phyloP scores from a whole-genome alignment of 345 rosid species.

The Kandelia obovata region DNA sequence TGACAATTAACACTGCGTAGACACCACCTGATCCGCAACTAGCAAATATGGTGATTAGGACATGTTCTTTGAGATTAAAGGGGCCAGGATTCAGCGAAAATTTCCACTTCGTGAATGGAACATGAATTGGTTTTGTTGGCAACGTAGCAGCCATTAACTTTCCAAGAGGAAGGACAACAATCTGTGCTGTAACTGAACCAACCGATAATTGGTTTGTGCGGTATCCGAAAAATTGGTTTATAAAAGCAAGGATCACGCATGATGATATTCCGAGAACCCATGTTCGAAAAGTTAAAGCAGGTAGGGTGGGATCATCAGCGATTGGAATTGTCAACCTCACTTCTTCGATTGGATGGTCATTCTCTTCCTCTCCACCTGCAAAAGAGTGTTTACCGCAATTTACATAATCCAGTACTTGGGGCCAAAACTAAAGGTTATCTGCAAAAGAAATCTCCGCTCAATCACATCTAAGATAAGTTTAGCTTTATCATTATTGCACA shows the following conservation, averaged over 20 bases:
- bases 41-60: constrained; percentile 42
- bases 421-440: no score
- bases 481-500: no score
- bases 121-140: constrained; percentile 11
- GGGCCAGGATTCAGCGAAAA: constrained; percentile 59
- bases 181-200: constrained; percentile 35
- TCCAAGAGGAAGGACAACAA: constrained; percentile 41
- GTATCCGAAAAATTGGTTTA: constrained; percentile 39
- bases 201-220: constrained; percentile 33
- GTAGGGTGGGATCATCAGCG: constrained; percentile 35
- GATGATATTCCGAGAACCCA: constrained; percentile 43
- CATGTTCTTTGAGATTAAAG: constrained; percentile 47
- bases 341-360: constrained; percentile 37
- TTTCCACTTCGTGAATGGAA: constrained; percentile 42
- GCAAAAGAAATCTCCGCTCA: no score
- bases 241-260: constrained; percentile 32
- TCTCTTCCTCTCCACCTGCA: constrained; percentile 17
- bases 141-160: constrained; percentile 41
- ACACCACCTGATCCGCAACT: constrained; percentile 28
- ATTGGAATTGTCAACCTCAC: constrained; percentile 40
- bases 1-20: constrained; percentile 26
- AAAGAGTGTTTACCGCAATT: neutral
- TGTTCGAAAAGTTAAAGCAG: constrained; percentile 43
- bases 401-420: no score
- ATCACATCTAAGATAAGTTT: no score